Evolutionary conservation across 139 green algal genomes (phyloP), one percentile per base, ranked within the genome.

Genomic region (Astrephomene gubernaculifera): DNA sequence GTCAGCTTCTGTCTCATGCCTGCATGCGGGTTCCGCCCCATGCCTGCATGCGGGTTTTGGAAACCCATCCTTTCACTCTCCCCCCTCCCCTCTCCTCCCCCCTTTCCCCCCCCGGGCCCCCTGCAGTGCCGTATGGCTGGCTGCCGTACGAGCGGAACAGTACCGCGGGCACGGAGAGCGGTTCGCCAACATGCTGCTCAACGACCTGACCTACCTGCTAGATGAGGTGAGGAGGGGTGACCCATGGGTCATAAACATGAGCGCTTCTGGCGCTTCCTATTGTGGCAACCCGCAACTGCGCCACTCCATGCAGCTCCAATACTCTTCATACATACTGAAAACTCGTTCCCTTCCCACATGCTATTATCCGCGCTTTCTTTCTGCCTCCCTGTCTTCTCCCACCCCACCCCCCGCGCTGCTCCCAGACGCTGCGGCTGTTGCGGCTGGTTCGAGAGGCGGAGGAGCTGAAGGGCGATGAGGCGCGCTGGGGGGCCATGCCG

Each of bases 181-280:
- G 33, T 99, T 99, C 82, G 86, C 94, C 64, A 97, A 97, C 92
- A 95, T 98, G 92, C 92, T 99, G 63, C 91, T 99, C 74, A 99
- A 97, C 83, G 97, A 99, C 87, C 87, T 83, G 41, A 96, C 93
- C 31, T 95, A 95, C 92, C 94, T 99, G 67, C 93, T 99, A 61
- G 96, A 99, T 65, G 96, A 98, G 61, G 71, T 83, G 41, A 27
- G 70, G 41, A 57, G 49, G 49, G 49, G 49, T 17, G 49, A 57
- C 49, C 49, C 49, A 17, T 17, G 49, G 49, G 49, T 57, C 49
- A n/a, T n/a, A n/a, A n/a, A n/a, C n/a, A n/a, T n/a, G n/a, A n/a
- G n/a, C n/a, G n/a, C n/a, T n/a, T n/a, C n/a, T n/a, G n/a, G n/a
- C n/a, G n/a, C n/a, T n/a, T n/a, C n/a, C n/a, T n/a, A n/a, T n/a